Evolutionary conservation across 371 early-diverging fungal genomes (phyloP).

Genomic region (Apophysomyces variabilis): DNA sequence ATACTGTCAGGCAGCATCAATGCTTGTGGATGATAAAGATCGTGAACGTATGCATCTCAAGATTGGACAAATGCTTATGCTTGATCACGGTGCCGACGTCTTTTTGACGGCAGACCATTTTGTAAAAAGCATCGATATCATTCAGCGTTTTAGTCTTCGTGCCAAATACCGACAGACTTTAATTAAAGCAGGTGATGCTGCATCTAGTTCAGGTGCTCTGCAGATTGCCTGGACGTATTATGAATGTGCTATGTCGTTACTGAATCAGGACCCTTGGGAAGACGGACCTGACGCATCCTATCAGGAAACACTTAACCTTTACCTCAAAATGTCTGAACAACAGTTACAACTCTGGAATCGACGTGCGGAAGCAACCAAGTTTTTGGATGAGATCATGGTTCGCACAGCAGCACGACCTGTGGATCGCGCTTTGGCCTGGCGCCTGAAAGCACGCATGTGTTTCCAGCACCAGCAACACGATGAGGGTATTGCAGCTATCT

Average conservation of each 20-base stretch:
- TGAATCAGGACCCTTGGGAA: slow-evolving; percentile 32
- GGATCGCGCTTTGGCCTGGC: slow-evolving; percentile 43
- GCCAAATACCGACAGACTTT: slow-evolving; percentile 35
- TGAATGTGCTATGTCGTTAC: slow-evolving; percentile 32
- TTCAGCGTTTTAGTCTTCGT: slow-evolving; percentile 23
- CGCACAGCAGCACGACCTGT: slow-evolving; percentile 31
- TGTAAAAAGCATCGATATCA: slow-evolving; percentile 37
- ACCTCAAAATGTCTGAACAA: slow-evolving; percentile 36
- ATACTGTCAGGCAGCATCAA: slow-evolving; percentile 46
- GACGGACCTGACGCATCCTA: slow-evolving; percentile 36
- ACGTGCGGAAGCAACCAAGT: slow-evolving; percentile 16
- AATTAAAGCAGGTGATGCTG: slow-evolving; percentile 41
- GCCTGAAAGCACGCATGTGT: slow-evolving; percentile 38
- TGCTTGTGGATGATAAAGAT: slow-evolving; percentile 32
- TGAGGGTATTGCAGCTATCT: slow-evolving; percentile 36
- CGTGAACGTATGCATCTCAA: slow-evolving; percentile 43
- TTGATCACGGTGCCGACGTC: slow-evolving; percentile 28
- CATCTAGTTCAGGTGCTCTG: slow-evolving; percentile 40
- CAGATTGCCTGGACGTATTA: slow-evolving; percentile 34
- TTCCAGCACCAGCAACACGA: slow-evolving; percentile 42
- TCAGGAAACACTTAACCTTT: slow-evolving; percentile 41
- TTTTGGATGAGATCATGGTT: slow-evolving; percentile 33
- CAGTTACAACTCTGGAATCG: slow-evolving; percentile 27
- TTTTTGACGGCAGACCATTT: slow-evolving; percentile 47
- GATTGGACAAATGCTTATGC: slow-evolving; percentile 45